Percentiles rank a stretch among this genome's conserved stretches.
These are phyloP conservation scores for Aegle marmelos DNA, from an alignment of 345 rosid species.

Conservation along the genomic window DNA sequence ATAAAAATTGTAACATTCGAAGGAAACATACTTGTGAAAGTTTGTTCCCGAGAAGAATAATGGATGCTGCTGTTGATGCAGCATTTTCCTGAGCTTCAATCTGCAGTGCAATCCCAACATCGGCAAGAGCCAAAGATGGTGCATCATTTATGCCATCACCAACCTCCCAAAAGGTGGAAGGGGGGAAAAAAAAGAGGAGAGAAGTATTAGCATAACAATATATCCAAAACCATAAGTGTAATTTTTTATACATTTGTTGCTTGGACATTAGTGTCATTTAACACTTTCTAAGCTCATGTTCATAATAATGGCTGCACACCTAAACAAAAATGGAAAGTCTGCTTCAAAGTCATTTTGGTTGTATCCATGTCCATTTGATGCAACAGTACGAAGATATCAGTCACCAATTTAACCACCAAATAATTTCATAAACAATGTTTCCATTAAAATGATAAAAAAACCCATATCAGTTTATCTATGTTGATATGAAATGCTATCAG, in stretches of 20 bases:
- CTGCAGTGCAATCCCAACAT: slow-evolving; percentile 89
- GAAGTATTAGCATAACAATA: slow-evolving; percentile 9
- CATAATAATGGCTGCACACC: neutral
- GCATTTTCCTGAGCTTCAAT: slow-evolving; percentile 90
- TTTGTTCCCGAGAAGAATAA: slow-evolving; percentile 83
- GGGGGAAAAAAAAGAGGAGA: no score
- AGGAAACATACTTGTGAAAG: slow-evolving; percentile 64
- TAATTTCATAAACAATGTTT: neutral
- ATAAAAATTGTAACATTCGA: neutral
- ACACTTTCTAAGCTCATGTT: neutral
- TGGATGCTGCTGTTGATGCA: slow-evolving; percentile 86
- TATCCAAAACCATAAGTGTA: neutral
- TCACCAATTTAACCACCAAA: neutral
- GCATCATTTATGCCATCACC: slow-evolving; percentile 99
- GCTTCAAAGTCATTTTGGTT: neutral
- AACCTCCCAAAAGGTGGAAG: slow-evolving; percentile 43
- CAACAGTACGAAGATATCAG: neutral
- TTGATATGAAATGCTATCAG: slow-evolving; percentile 4
- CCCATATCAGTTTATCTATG: neutral
- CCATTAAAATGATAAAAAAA: neutral
- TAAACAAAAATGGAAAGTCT: neutral
- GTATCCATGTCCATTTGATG: neutral
- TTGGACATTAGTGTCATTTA: slow-evolving; percentile 2
- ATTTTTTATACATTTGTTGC: neutral
- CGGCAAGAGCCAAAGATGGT: slow-evolving; percentile 88